Conservation (phyloP, 805 yeast genomes). For the Sungouiozyma ichnusensis region DNA sequence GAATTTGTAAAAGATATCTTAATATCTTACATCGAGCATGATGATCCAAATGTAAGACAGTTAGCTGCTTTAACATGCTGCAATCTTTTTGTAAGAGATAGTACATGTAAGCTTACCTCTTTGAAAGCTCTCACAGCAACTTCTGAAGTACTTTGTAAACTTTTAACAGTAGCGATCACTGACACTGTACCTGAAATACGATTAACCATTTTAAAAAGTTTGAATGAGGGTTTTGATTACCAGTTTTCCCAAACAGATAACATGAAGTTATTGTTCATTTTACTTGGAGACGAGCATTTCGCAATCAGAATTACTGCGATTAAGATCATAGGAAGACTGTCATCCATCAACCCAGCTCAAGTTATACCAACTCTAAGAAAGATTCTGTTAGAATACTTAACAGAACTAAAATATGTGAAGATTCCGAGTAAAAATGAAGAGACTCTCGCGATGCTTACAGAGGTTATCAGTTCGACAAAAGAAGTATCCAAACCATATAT, state of each 20-base stretch:
- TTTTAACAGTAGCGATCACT: conserved; percentile 73
- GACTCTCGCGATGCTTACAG: conserved; percentile 61
- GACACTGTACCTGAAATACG: conserved; percentile 79
- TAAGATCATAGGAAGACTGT: conserved; percentile 67
- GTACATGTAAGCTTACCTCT: conserved; percentile 73
- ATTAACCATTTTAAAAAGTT: conserved; percentile 56
- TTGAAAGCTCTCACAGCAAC: conserved; percentile 72
- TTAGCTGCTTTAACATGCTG: conserved; percentile 77
- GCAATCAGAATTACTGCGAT: conserved; percentile 68
- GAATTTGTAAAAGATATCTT: conserved; percentile 81
- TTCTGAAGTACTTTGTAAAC: conserved; percentile 66
- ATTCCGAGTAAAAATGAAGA: conserved; percentile 70
- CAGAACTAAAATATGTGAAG: conserved; percentile 72
- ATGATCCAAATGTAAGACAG: conserved; percentile 62
- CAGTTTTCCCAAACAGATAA: conserved; percentile 89
- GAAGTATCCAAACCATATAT: conserved; percentile 79
- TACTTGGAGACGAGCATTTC: conserved; percentile 80
- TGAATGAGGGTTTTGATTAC: conserved; percentile 71
- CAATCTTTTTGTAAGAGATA: conserved; percentile 60
- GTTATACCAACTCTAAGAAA: conserved; percentile 85
- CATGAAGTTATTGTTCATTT: conserved; percentile 69
- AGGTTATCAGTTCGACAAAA: conserved; percentile 64
- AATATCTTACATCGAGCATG: conserved; percentile 67
- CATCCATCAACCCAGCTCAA: conserved; percentile 83
- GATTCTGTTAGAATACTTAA: conserved; percentile 68